Base-by-base conservation (phyloP, 2,329 filamentous ascomycete species). In the Ceratocystis huliohia region DNA sequence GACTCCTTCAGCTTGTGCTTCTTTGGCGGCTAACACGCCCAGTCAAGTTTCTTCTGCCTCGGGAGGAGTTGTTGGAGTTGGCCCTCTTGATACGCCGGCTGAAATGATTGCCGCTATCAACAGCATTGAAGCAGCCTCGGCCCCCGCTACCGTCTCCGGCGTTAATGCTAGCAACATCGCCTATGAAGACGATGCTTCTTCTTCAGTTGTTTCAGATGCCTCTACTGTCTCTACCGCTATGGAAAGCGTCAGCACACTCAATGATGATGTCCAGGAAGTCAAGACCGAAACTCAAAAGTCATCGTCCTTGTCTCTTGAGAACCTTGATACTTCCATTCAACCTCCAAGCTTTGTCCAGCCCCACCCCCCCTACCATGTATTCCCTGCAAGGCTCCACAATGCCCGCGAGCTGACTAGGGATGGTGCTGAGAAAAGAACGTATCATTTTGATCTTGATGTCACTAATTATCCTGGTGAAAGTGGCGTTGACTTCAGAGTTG, bases 391-490 rank as follows among this genome's bases (percentile, higher is more conserved):
- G 69, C 84, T 99, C 61, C 88, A 91, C 76, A 86, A 86, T 71
- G 84, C 91, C 1, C 87, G 94, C 66, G 91, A 96, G 76, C 78
- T 99, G 73, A 99, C 94, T 13, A 88, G 85, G 74, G 80, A 84
- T 28, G 93, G 93, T 25, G 94, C 94, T 4, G 91, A 96, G 80
- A 99, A 99, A 83, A 84, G 93, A 68, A 99, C 94, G 0, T 96
- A 93, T 75, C 94, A 99, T 76, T 97, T 97, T 72, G 94, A 97
- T 72, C 84, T 99, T 57, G 94, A 99, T 72, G 88, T 99, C 63
- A 96, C 93, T 62, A 88, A 96, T 74, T 99, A 99, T 72, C 91
- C 94, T 0, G 83, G 85, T 22, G 91, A 95, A 77, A 88, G 89
- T 65, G 81, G 83, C 63, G 85, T 92, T 4, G 94, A 97, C 73